Conservation (phyloP, 2,329 filamentous ascomycete genomes). For the Colletotrichum sidae region DNA sequence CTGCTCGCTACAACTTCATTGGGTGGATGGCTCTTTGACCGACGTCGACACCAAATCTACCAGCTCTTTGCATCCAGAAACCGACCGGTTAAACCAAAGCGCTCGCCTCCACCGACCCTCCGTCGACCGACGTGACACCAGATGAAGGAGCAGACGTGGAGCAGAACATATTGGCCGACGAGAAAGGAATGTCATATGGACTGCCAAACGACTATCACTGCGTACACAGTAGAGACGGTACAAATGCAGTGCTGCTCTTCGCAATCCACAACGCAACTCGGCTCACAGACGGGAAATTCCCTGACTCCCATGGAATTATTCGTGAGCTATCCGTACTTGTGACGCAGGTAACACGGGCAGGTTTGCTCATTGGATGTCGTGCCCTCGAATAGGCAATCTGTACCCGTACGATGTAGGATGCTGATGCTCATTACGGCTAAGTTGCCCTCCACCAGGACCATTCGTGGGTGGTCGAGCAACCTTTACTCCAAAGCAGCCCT, state of each 20-base stretch:
- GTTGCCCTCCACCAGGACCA: background rate
- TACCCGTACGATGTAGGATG: constrained; percentile 12
- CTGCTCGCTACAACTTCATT: too few species aligned
- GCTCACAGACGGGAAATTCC: too few species aligned
- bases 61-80: background rate
- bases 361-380: background rate
- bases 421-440: constrained; percentile 19
- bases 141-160: constrained; percentile 18
- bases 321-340: too few species aligned
- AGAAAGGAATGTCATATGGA: constrained; percentile 19
- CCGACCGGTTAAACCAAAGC: background rate
- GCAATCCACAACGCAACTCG: too few species aligned
- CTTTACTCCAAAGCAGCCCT: constrained; percentile 3
- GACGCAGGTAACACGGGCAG: too few species aligned
- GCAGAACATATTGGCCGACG: constrained; percentile 4
- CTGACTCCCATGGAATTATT: too few species aligned
- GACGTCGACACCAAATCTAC: background rate
- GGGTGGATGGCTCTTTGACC: too few species aligned
- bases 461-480: constrained; percentile 20
- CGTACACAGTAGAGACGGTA: too few species aligned
- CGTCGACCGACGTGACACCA: constrained; percentile 3
- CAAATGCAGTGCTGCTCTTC: too few species aligned
- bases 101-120: background rate
- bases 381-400: constrained; percentile 12
- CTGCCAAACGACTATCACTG: constrained; percentile 1